Evolutionary conservation across 352 stramenopile species (phyloP).

Genomic region (Thraustochytrium sp.): DNA sequence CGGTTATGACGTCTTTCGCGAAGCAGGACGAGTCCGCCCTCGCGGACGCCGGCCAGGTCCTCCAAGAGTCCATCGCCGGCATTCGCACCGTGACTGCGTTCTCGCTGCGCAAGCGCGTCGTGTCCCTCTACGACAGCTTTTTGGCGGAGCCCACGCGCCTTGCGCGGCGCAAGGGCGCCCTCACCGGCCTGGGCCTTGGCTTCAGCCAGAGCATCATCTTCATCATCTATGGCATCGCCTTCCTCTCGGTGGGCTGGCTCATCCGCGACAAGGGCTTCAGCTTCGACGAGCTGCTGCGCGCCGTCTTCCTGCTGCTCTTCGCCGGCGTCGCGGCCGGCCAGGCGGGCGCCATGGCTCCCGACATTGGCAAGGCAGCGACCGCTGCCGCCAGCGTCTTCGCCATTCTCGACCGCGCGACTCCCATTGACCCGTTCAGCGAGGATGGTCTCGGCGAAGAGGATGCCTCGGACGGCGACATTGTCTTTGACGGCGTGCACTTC

Average conservation of each 20-base stretch:
- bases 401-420: slow-evolving; percentile 19
- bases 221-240: slow-evolving; percentile 36
- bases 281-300: slow-evolving; percentile 37
- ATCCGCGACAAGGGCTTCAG: slow-evolving; percentile 25
- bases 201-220: slow-evolving; percentile 45
- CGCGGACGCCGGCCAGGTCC: slow-evolving; percentile 42
- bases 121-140: slow-evolving; percentile 46
- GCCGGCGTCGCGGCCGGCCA: slow-evolving; percentile 37
- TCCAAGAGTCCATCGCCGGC: slow-evolving; percentile 49
- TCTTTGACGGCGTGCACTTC: slow-evolving; percentile 80
- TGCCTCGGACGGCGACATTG: slow-evolving; percentile 51
- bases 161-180: slow-evolving; percentile 2
- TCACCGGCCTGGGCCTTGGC: slow-evolving; percentile 38
- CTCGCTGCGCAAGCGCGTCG: slow-evolving; percentile 41
- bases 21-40: slow-evolving; percentile 41
- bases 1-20: not conserved
- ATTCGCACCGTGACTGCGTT: slow-evolving; percentile 52
- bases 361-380: slow-evolving; percentile 32
- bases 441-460: not conserved
- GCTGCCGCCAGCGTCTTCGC: slow-evolving; percentile 41
- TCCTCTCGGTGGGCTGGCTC: slow-evolving; percentile 29
- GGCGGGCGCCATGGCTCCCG: slow-evolving; percentile 33
- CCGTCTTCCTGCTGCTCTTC: slow-evolving; percentile 41
- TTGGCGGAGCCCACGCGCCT: not conserved
- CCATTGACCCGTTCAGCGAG: slow-evolving; percentile 25